Evolutionary conservation across 2,329 filamentous ascomycete species (phyloP), one percentile per base, ranked within the genome.

Genomic region (Penicillium sp.): DNA sequence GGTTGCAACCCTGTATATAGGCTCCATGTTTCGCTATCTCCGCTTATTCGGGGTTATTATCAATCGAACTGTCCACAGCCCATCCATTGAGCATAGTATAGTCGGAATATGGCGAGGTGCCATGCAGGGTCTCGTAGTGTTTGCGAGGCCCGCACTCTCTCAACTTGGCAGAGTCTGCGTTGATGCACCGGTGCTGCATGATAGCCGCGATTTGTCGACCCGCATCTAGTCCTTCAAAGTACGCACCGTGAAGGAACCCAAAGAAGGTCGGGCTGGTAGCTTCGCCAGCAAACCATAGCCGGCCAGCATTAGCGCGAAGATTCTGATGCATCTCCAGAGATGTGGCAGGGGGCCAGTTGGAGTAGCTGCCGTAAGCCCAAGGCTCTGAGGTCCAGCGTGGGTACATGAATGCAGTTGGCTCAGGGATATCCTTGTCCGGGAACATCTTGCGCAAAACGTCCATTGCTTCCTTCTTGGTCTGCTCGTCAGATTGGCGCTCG

Each of bases 311-410:
- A n/a, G 85, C 83, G 1, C 86, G 80, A 12, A 89, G 74, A 60
- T 89, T 88, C 65, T 88, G 82, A 60, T 89, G 86, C 73, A 79
- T 82, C 63, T 87, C 82, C 0, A 89, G 73, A 0, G 82, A 85
- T 41, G 84, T 83, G 0, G 82, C 82, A 0, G 80, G 72, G 0
- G 86, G 86, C 86, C 86, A 89, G 66, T 88, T 88, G 37, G 82
- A 85, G 70, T 87, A 89, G 23, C 80, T 85, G 4, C 86, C 86
- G 51, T 80, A 83, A 0, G 77, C 63, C 79, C 80, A 81, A 3
- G 77, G 77, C 34, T 70, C 71, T 4, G 65, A 63, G 15, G 69
- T 81, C 84, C 83, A 86, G 38, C 82, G 77, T 2, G 85, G 85
- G 58, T 87, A 87, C 63, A 77, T 75, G 63, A 88, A 86, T 0